phyloP scores from a whole-genome alignment of 2,329 filamentous ascomycete genomes.

The Zymoseptoria ardabiliae region DNA sequence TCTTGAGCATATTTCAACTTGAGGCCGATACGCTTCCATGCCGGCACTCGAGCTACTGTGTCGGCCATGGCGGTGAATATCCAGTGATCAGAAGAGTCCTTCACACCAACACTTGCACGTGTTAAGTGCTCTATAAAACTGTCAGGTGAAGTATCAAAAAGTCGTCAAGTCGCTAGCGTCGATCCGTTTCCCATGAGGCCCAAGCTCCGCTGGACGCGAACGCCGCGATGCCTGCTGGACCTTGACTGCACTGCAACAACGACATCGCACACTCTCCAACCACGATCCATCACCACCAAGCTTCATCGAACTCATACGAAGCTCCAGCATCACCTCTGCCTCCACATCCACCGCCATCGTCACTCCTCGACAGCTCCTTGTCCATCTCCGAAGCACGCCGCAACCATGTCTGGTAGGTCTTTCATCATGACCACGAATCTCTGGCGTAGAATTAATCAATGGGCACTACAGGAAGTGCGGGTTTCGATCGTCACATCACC shows the following conservation, averaged over 20 bases:
- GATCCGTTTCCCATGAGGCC: not conserved
- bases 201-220: not conserved
- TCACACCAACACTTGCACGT: not conserved
- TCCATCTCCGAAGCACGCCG: slow-evolving; percentile 5
- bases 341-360: not conserved
- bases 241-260: not conserved
- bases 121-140: not conserved
- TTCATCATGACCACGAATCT: not conserved
- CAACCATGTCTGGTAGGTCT: slow-evolving; percentile 27
- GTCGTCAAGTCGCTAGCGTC: not conserved
- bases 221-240: not conserved
- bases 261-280: not conserved
- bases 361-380: not conserved
- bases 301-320: not conserved
- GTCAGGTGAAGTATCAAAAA: not conserved
- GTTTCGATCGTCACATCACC: slow-evolving; percentile 97
- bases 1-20: slow-evolving; percentile 51
- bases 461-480: slow-evolving; percentile 59
- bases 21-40: slow-evolving; percentile 54
- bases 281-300: not conserved
- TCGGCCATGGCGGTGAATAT: slow-evolving; percentile 2
- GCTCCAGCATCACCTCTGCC: not conserved
- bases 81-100: not conserved
- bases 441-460: not conserved
- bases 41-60: slow-evolving; percentile 37